Conservation (phyloP, 1,139 yeast species). For the Arxiozyma heterogenica region DNA sequence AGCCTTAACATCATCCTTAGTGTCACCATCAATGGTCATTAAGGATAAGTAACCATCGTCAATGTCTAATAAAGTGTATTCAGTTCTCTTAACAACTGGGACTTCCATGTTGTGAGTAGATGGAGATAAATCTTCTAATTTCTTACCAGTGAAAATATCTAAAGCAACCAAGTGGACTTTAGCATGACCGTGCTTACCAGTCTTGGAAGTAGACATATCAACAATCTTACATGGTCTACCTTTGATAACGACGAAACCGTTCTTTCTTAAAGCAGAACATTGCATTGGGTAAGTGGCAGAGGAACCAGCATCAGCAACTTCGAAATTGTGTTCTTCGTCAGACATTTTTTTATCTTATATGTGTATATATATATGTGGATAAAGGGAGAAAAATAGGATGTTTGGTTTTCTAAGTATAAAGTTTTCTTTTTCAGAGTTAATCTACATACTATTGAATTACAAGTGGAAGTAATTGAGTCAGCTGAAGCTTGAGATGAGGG, state of each 20-base stretch:
- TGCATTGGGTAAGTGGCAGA: conserved; percentile 98
- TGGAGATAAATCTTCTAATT: conserved; percentile 99
- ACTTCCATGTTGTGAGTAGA: conserved; percentile 99
- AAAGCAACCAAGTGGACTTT: conserved; percentile 98
- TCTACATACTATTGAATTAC: too few species aligned
- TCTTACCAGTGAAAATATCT: conserved; percentile 98
- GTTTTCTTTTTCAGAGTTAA: too few species aligned
- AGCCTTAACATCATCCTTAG: conserved; percentile 97
- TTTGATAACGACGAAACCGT: conserved; percentile 98
- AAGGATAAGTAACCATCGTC: conserved; percentile 97
- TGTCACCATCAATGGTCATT: conserved; percentile 95
- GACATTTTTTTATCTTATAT: conserved; percentile 56
- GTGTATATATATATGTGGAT: too few species aligned
- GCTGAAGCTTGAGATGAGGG: too few species aligned
- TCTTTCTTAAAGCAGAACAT: conserved; percentile 99
- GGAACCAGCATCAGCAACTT: conserved; percentile 98
- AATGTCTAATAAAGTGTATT: conserved; percentile 93
- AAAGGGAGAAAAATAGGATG: too few species aligned
- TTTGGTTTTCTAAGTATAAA: too few species aligned
- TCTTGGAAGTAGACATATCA: conserved; percentile 99
- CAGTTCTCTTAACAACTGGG: conserved; percentile 92
- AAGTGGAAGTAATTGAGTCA: too few species aligned
- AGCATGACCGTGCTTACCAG: conserved; percentile 99
- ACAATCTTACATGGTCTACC: conserved; percentile 99
- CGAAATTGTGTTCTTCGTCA: conserved; percentile 85